phyloP scores from a whole-genome alignment of 1,139 yeast species.

The Scheffersomyces insectosa region DNA sequence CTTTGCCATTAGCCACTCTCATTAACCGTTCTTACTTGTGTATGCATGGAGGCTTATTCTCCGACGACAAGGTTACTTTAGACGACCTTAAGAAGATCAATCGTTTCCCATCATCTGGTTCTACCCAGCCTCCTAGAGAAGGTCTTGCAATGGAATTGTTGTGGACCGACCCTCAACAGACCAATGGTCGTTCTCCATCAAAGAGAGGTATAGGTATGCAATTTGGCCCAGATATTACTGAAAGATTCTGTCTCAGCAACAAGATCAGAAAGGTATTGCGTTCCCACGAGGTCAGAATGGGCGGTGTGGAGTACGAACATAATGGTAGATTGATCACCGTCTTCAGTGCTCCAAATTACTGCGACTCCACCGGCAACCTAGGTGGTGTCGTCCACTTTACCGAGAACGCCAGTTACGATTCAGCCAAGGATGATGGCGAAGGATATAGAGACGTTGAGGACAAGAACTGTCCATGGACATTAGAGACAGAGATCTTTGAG shows the following conservation, averaged over 20 bases:
- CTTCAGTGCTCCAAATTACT: slow-evolving; percentile 96
- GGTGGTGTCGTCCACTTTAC: slow-evolving; percentile 82
- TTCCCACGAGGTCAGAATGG: slow-evolving; percentile 94
- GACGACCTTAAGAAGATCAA: slow-evolving; percentile 74
- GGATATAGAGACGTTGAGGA: slow-evolving; percentile 53
- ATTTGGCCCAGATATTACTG: slow-evolving; percentile 95
- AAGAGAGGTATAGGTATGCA: slow-evolving; percentile 95
- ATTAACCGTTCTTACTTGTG: slow-evolving; percentile 77
- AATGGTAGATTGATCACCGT: slow-evolving; percentile 84
- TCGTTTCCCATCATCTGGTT: slow-evolving; percentile 56
- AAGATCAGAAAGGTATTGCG: slow-evolving; percentile 78
- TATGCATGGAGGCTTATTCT: slow-evolving; percentile 95
- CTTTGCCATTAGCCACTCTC: slow-evolving; percentile 83
- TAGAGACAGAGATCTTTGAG: slow-evolving; percentile 59
- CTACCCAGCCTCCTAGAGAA: slow-evolving; percentile 82
- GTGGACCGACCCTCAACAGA: slow-evolving; percentile 95
- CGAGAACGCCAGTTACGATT: slow-evolving; percentile 35
- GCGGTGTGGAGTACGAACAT: slow-evolving; percentile 87
- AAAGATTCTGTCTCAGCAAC: slow-evolving; percentile 70
- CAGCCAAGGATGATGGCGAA: slow-evolving; percentile 41
- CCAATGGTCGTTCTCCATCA: slow-evolving; percentile 78
- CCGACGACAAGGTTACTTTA: slow-evolving; percentile 69
- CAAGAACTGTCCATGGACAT: slow-evolving; percentile 45
- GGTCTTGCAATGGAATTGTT: slow-evolving; percentile 95
- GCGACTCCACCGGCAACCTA: slow-evolving; percentile 86